Evolutionary conservation across 805 yeast species (phyloP).

Genomic region (Metschnikowia reukaufii): DNA sequence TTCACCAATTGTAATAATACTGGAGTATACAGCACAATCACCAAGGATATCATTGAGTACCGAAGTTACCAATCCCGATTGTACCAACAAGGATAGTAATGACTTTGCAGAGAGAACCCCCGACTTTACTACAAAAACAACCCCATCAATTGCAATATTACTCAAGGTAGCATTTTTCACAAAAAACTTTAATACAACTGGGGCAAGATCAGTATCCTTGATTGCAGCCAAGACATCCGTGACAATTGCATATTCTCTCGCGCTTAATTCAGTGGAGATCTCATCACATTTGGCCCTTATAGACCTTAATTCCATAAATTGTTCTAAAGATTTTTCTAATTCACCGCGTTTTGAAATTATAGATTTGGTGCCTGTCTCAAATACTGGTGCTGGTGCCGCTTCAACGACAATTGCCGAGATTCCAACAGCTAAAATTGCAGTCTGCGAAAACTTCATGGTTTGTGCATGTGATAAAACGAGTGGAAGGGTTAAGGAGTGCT

Average conservation of each 20-base stretch:
- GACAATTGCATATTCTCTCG: conserved; percentile 41
- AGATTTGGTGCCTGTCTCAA: conserved; percentile 8
- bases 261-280: conserved; percentile 26
- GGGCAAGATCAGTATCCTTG: conserved; percentile 38
- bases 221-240: conserved; percentile 40
- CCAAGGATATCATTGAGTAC: conserved; percentile 37
- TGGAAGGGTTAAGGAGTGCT: no score
- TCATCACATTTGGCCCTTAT: conserved; percentile 33
- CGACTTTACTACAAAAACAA: conserved; percentile 27
- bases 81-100: conserved; percentile 36
- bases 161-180: conserved; percentile 29
- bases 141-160: conserved; percentile 23
- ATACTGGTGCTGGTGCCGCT: conserved; percentile 36
- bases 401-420: conserved; percentile 27
- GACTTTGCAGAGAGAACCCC: conserved; percentile 34
- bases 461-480: conserved; percentile 3
- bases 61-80: conserved; percentile 35
- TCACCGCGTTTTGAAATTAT: conserved; percentile 16
- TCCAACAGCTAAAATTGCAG: conserved; percentile 31
- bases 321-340: conserved; percentile 25
- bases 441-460: conserved; percentile 32
- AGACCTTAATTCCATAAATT: conserved; percentile 21
- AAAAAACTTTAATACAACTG: conserved; percentile 33
- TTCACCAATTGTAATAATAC: conserved; percentile 33
- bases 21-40: conserved; percentile 39